Conservation (phyloP, 1,284 basidiomycete species). For the Sanghuangporus sanghuang region DNA sequence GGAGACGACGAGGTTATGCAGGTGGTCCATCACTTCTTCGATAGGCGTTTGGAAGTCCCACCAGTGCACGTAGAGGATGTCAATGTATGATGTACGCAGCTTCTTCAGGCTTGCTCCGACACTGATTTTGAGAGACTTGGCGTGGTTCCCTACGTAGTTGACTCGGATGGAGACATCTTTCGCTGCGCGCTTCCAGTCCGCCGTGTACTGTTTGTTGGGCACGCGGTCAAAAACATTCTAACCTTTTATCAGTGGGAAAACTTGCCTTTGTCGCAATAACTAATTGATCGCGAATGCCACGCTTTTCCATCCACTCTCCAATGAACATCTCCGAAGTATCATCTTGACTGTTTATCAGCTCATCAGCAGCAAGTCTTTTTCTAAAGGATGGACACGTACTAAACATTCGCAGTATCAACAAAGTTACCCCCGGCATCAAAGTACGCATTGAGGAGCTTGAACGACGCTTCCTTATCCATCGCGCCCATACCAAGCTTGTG, state of each 20-base stretch:
- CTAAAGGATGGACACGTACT: slow-evolving; percentile 10
- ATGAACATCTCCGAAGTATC: slow-evolving; percentile 23
- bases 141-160: slow-evolving; percentile 31
- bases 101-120: slow-evolving; percentile 30
- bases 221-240: neutral
- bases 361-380: neutral
- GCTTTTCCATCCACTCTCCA: slow-evolving; percentile 34
- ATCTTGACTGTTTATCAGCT: slow-evolving; percentile 11
- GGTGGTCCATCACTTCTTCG: slow-evolving; percentile 33
- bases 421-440: slow-evolving; percentile 22
- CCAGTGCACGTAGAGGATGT: slow-evolving; percentile 36
- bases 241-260: neutral
- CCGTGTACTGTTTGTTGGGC: slow-evolving; percentile 22
- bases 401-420: slow-evolving; percentile 21
- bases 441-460: slow-evolving; percentile 22
- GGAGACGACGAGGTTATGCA: slow-evolving; percentile 31
- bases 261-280: slow-evolving; percentile 32
- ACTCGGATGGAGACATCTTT: slow-evolving; percentile 18
- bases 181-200: slow-evolving; percentile 22
- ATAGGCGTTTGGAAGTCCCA: slow-evolving; percentile 28
- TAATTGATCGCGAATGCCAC: slow-evolving; percentile 32
- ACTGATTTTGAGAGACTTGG: slow-evolving; percentile 23
- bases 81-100: slow-evolving; percentile 34
- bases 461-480: slow-evolving; percentile 17
- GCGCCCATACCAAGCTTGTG: slow-evolving; percentile 10